Base-by-base conservation (phyloP, 768 basidiomycete species). In the Podaxis sp. region DNA sequence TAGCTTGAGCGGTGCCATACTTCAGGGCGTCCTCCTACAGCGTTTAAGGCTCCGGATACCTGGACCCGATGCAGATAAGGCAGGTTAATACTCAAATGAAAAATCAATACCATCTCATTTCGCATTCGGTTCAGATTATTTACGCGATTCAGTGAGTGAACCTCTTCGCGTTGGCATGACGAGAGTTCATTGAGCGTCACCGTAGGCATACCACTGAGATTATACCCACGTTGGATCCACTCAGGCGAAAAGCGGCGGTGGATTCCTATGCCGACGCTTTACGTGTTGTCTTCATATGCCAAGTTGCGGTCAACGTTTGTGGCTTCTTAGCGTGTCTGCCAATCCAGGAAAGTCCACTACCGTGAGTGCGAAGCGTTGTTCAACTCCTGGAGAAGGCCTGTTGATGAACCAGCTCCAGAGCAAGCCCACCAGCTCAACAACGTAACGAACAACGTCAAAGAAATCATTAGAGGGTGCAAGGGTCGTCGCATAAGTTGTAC, bases 231-330 rank as follows among this genome's bases (percentile, higher is more conserved):
- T 78, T 96, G 57, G 75, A 84, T 24, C 85, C 87, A 48, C 65
- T 72, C 44, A 69, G 85, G 57, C 82, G 77, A 67, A 74, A 80
- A 65, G 86, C 85, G 55, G 94, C 92, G 7, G 79, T 91, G 59
- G 82, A 85, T 65, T 91, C 91, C 1, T 96, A 95, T 75, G 86
- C 86, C 51, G 84, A 86, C 70, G 90, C 93, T 63, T 78, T 95
- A 69, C 87, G 84, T 70, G 86, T 86, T 66, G 91, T 93, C 64
- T 96, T 95, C 79, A 86, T 93, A 63, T 88, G 87, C 69, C 93
- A 94, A 70, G 79, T 82, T 57, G 87, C 81, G 33, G 76, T 89
- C 66, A 88, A 87, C 66, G 66, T 91, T 70, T 70, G 91, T 63
- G 82, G 83, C 44, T 84, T 93, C 71, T 75, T 94, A 63, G 80